Evolutionary conservation across 768 basidiomycete species (phyloP).

Genomic region (Calocybe indica): DNA sequence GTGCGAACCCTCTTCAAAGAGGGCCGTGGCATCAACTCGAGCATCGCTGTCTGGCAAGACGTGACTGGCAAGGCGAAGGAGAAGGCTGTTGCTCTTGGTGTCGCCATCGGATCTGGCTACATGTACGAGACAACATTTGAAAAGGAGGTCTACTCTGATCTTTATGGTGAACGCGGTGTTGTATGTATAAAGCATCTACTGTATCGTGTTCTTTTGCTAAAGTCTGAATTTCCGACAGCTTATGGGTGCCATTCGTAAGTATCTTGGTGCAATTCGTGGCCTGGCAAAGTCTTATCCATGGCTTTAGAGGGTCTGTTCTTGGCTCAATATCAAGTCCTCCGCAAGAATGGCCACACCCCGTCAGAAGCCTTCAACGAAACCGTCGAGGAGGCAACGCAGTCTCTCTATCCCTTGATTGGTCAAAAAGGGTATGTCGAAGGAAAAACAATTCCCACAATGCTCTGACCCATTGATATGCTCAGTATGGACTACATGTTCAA

Average conservation of each 20-base stretch:
- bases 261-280: not conserved
- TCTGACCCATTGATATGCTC: not conserved
- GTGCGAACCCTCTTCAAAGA: slow-evolving; percentile 99
- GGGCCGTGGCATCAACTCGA: slow-evolving; percentile 97
- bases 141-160: slow-evolving; percentile 99
- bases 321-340: slow-evolving; percentile 97
- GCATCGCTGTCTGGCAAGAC: slow-evolving; percentile 93
- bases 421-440: slow-evolving; percentile 67
- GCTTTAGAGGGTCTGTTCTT: slow-evolving; percentile 90
- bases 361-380: slow-evolving; percentile 99
- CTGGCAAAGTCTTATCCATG: not conserved
- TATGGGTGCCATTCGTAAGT: slow-evolving; percentile 93
- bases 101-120: slow-evolving; percentile 95
- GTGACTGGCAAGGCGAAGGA: slow-evolving; percentile 97
- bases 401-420: slow-evolving; percentile 95
- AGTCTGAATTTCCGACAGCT: slow-evolving; percentile 40
- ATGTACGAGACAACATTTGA: slow-evolving; percentile 98
- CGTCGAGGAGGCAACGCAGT: slow-evolving; percentile 99
- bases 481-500: slow-evolving; percentile 99
- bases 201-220: not conserved
- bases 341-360: slow-evolving; percentile 92
- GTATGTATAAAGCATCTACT: slow-evolving; percentile 42
- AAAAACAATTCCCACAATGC: not conserved
- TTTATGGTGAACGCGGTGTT: slow-evolving; percentile 99
- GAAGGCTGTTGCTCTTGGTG: slow-evolving; percentile 92